phyloP scores from a whole-genome alignment of 1,284 basidiomycete species.

The Rhizoctonia solani region DNA sequence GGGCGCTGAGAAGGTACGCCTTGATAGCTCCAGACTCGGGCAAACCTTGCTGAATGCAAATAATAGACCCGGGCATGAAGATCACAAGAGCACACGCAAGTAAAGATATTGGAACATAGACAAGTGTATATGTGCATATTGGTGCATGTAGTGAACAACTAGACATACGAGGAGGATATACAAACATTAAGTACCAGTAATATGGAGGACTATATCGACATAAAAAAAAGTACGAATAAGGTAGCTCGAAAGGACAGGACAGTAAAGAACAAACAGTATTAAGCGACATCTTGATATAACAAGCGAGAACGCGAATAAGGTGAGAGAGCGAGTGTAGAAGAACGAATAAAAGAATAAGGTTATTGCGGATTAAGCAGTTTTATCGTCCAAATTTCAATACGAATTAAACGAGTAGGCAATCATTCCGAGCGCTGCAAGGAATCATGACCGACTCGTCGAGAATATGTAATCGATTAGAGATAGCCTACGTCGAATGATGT shows the following conservation, averaged over 20 bases:
- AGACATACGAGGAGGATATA: conserved; percentile 17
- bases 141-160: not conserved
- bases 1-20: conserved; percentile 63
- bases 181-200: not conserved
- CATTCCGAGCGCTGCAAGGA: conserved; percentile 12
- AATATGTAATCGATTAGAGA: conserved; percentile 24
- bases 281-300: conserved; percentile 1
- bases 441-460: conserved; percentile 5
- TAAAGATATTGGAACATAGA: not conserved
- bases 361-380: conserved; percentile 19
- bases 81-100: not conserved
- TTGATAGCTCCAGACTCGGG: not conserved
- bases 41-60: not conserved
- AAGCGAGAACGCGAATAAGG: not conserved
- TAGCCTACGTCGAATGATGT: conserved; percentile 9
- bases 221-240: conserved; percentile 16
- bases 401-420: not conserved
- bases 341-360: conserved; percentile 24
- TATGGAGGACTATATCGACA: conserved; percentile 15
- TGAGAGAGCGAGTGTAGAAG: not conserved
- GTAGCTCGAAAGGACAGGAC: not conserved
- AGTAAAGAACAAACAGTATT: not conserved
- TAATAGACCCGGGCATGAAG: conserved; percentile 15
- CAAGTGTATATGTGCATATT: not conserved
- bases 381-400: conserved; percentile 22